These are phyloP conservation scores for Pseudisothecium myosuroides DNA, from an alignment of 225 moss, liverwort and hornwort genomes.

Conservation along the genomic window DNA sequence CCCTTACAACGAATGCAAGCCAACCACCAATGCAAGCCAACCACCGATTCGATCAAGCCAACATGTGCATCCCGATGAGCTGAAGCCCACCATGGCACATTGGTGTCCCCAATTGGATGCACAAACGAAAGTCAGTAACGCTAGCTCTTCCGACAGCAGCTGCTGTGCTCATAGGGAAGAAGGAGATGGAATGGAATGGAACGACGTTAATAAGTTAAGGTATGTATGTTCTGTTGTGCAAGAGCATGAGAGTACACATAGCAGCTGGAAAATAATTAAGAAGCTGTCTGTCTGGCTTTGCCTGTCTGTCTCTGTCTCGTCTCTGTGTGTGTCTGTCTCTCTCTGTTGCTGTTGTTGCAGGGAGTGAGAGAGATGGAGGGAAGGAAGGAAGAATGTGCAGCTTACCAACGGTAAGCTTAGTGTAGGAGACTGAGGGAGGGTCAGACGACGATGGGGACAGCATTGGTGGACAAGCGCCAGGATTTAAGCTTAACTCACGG, in stretches of 20 bases:
- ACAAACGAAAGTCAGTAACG: background rate
- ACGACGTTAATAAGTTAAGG: no score
- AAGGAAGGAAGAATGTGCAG: background rate
- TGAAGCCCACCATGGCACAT: background rate
- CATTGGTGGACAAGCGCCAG: background rate
- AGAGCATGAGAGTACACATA: background rate
- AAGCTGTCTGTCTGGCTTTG: background rate
- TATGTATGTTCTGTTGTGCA: background rate
- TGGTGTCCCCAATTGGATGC: background rate
- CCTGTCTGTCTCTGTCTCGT: background rate
- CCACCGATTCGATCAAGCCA: background rate
- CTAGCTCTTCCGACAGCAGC: background rate
- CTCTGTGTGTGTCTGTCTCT: background rate
- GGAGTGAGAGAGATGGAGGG: background rate
- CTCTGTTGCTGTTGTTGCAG: background rate
- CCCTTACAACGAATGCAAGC: background rate
- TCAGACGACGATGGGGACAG: background rate
- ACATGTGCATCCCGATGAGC: background rate
- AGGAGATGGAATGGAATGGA: background rate
- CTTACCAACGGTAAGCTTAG: background rate
- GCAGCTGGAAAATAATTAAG: constrained; percentile 4
- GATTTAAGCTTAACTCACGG: no score
- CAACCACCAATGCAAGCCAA: background rate
- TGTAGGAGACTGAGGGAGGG: background rate
- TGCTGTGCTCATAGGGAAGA: background rate